Conservation (phyloP, 2,329 filamentous ascomycete species). For the Blastomyces parvus region DNA sequence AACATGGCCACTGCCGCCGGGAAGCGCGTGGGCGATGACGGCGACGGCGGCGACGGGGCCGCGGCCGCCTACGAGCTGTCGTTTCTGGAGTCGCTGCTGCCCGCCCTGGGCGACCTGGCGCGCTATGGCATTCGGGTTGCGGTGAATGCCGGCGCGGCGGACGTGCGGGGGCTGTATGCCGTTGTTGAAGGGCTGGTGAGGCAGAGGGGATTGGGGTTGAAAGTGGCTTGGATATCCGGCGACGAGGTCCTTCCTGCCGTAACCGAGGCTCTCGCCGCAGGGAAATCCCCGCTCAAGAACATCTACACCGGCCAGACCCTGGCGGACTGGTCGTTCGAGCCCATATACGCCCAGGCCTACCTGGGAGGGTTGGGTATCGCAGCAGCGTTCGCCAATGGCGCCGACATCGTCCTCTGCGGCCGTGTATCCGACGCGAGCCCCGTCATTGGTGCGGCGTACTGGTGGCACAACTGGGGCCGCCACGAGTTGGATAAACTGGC, state of each 20-base stretch:
- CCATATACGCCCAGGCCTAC: slow-evolving; percentile 26
- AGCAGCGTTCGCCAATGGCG: slow-evolving; percentile 31
- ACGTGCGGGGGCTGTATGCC: slow-evolving; percentile 34
- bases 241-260: slow-evolving; percentile 36
- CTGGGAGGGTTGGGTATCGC: slow-evolving; percentile 35
- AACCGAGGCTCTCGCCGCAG: slow-evolving; percentile 23
- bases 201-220: slow-evolving; percentile 33
- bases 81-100: slow-evolving; percentile 42
- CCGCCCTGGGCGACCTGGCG: slow-evolving; percentile 33
- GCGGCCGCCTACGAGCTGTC: slow-evolving; percentile 40
- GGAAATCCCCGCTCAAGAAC: slow-evolving; percentile 31
- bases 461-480: slow-evolving; percentile 37
- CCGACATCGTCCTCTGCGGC: slow-evolving; percentile 39
- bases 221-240: slow-evolving; percentile 42
- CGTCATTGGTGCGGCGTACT: slow-evolving; percentile 35
- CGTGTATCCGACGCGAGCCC: slow-evolving; percentile 39
- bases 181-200: slow-evolving; percentile 31
- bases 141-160: slow-evolving; percentile 38
- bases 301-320: slow-evolving; percentile 31
- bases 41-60: slow-evolving; percentile 15
- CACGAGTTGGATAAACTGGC: slow-evolving; percentile 32
- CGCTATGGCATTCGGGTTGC: slow-evolving; percentile 36
- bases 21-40: slow-evolving; percentile 24
- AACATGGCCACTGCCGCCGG: slow-evolving; percentile 43
- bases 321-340: slow-evolving; percentile 31